phyloP scores from a whole-genome alignment of 1,284 basidiomycete genomes.

The Neonothopanus nambi region DNA sequence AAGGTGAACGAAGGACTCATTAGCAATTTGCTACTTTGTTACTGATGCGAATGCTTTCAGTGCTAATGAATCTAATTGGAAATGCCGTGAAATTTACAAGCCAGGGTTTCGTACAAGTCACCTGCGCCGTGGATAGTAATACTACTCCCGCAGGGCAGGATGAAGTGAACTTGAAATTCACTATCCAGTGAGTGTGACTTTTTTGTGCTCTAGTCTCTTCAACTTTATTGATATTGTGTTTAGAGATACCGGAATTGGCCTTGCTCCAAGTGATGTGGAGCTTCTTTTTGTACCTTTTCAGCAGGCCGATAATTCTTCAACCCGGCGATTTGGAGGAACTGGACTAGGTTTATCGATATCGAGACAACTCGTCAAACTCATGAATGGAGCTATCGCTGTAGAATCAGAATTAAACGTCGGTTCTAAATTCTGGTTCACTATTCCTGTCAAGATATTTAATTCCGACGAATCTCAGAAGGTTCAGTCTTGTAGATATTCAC shows the following conservation, averaged over 20 bases:
- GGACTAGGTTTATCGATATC: conserved; percentile 74
- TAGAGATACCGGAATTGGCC: conserved; percentile 69
- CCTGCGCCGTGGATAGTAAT: conserved; percentile 52
- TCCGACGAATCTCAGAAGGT: conserved; percentile 57
- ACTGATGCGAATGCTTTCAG: conserved; percentile 28
- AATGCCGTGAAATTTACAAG: conserved; percentile 76
- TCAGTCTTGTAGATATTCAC: conserved; percentile 8
- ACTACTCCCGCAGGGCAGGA: conserved; percentile 30
- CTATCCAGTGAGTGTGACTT: conserved; percentile 51
- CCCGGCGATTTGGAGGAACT: conserved; percentile 69
- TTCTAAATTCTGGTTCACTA: conserved; percentile 70
- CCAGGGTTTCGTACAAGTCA: conserved; percentile 59
- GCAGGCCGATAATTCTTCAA: conserved; percentile 75
- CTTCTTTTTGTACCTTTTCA: conserved; percentile 71
- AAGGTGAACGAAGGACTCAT: conserved; percentile 45
- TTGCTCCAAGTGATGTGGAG: conserved; percentile 63
- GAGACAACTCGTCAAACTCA: conserved; percentile 68
- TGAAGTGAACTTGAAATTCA: conserved; percentile 61
- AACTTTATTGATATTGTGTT: conserved; percentile 3
- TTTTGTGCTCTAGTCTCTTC: background rate
- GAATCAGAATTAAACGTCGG: conserved; percentile 62
- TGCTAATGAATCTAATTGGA: conserved; percentile 73
- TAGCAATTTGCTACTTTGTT: background rate
- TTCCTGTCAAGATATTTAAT: conserved; percentile 59
- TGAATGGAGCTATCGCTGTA: conserved; percentile 70